Evolutionary conservation across 306 rosid species (phyloP), one percentile per base, ranked within the genome.

Genomic region (Vachellia collinsii): DNA sequence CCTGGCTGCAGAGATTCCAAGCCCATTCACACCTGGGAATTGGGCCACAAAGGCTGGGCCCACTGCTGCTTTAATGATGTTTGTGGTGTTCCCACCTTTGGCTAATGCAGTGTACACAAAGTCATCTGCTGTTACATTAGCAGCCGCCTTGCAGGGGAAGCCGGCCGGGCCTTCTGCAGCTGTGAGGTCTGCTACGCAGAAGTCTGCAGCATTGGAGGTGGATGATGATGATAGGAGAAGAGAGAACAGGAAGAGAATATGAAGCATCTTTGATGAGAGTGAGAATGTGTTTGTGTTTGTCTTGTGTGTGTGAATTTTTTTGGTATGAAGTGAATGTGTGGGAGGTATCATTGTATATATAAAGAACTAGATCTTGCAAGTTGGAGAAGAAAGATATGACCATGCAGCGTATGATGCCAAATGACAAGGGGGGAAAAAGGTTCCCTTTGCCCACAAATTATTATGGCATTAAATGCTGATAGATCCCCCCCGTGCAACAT

Each of bases 31-130:
- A 3, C 88, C 97, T 0, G 97, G 94, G 39, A 87, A 92, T 56
- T 94, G 97, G 6, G 46, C 88, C 29, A 89, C 97, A 74, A 94
- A 94, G 61, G 93, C 98, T 0, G 98, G 93, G 10, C 93, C 85
- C 4, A 94, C 97, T 0, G 98, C 91, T 8, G 97, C 98, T 8
- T 48, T 83, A 46, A 94, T 94, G 12, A 92, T 78, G 80, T 78
- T 89, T 41, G 90, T 20, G 78, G 84, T 85, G 88, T 92, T 94
- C 73, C 87, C 97, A 1, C 88, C 53, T 38, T 6, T 48, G 1
- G 25, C 11, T 39, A 94, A 68, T 83, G 91, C 94, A 0, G 81
- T 19, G 34, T 23, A 94, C 41, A 71, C 90, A 42, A 92, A 94
- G 80, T 92, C 98, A 34, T 75, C 82, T 2, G 68, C 86, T 0